These are phyloP conservation scores for Pterulicium gracile DNA, from an alignment of 1,284 basidiomycete genomes.

Conservation along the genomic window DNA sequence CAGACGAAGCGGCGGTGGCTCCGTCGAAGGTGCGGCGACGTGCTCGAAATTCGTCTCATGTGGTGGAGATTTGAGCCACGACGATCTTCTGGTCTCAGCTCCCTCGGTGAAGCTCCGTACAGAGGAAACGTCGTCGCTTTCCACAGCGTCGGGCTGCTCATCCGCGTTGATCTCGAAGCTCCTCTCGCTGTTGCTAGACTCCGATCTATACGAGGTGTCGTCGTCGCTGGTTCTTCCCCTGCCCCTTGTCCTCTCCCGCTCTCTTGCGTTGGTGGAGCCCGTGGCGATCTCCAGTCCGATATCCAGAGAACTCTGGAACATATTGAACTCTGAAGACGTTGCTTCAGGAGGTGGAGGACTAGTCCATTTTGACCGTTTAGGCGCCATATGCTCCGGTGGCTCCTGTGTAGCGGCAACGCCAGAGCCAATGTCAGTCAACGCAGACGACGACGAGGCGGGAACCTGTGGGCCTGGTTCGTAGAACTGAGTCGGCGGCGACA, in stretches of 20 bases:
- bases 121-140: slow-evolving; percentile 58
- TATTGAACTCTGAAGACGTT: slow-evolving; percentile 46
- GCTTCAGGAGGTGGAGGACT: slow-evolving; percentile 74
- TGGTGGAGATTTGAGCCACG: slow-evolving; percentile 11
- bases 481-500: slow-evolving; percentile 39
- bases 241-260: slow-evolving; percentile 20
- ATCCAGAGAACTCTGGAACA: slow-evolving; percentile 57
- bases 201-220: slow-evolving; percentile 27
- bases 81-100: slow-evolving; percentile 7
- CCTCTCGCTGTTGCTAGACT: slow-evolving; percentile 47
- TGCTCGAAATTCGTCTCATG: slow-evolving; percentile 25
- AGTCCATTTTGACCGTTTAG: slow-evolving; percentile 67
- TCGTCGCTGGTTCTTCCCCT: neutral
- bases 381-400: slow-evolving; percentile 63
- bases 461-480: slow-evolving; percentile 28
- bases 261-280: slow-evolving; percentile 43
- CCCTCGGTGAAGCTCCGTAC: slow-evolving; percentile 48
- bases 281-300: slow-evolving; percentile 58
- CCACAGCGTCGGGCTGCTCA: slow-evolving; percentile 39
- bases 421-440: neutral
- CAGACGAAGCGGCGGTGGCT: neutral
- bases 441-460: slow-evolving; percentile 9
- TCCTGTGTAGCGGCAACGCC: neutral
- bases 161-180: slow-evolving; percentile 49
- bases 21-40: slow-evolving; percentile 20